Percentiles rank a stretch among this genome's conserved stretches.
phyloP scores from a whole-genome alignment of 768 basidiomycete species.

The Tricholomella constricta region DNA sequence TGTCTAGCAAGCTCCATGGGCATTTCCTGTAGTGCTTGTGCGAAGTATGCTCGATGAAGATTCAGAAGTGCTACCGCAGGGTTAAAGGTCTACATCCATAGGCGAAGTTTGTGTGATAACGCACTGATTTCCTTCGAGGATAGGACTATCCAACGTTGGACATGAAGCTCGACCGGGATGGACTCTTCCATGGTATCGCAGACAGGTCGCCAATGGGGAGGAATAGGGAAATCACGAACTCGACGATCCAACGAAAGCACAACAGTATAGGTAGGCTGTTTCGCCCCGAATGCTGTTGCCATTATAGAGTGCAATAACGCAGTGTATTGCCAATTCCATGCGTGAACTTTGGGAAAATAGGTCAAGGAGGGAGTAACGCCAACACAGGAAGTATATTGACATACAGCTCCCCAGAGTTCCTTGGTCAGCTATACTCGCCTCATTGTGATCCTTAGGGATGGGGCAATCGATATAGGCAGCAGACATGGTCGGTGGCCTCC shows the following conservation, averaged over 20 bases:
- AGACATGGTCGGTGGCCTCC: conserved; percentile 59
- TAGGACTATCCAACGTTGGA: conserved; percentile 48
- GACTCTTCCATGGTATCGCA: conserved; percentile 21
- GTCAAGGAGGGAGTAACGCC: neutral
- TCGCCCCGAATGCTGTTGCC: conserved; percentile 52
- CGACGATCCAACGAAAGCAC: conserved; percentile 62
- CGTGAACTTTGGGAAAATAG: conserved; percentile 48
- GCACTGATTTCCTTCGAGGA: conserved; percentile 52
- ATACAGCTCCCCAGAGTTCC: conserved; percentile 45
- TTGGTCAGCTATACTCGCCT: conserved; percentile 32
- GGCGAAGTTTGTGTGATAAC: conserved; percentile 12
- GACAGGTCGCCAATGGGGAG: conserved; percentile 44
- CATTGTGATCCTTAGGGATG: conserved; percentile 47
- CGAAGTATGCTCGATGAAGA: conserved; percentile 69
- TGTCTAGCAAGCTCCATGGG: conserved; percentile 60
- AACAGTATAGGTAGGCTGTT: conserved; percentile 48
- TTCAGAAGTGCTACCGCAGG: conserved; percentile 52
- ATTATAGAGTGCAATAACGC: conserved; percentile 53
- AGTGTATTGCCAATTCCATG: conserved; percentile 59
- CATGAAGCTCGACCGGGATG: conserved; percentile 24
- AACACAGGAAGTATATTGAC: conserved; percentile 15
- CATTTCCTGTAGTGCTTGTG: conserved; percentile 62
- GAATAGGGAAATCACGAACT: conserved; percentile 61
- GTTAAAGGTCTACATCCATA: neutral
- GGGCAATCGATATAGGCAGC: conserved; percentile 56